A percentile compares a stretch with the other conserved stretches of the same genome.
Evolutionary conservation across 345 rosid species (phyloP).

Genomic region (Microthlaspi erraticum): DNA sequence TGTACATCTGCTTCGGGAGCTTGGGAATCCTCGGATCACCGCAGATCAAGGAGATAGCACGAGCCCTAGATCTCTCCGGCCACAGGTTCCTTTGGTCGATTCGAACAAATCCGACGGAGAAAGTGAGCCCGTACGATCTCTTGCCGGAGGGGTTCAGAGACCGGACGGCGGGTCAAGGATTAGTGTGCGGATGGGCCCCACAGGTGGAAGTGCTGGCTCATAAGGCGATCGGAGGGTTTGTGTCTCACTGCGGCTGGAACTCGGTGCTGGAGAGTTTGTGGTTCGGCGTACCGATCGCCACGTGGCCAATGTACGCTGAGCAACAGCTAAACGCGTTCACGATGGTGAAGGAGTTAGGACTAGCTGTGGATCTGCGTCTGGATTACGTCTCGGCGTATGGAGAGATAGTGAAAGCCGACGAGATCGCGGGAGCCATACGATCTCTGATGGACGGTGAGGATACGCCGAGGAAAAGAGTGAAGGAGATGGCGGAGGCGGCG

Average conservation of each 20-base stretch:
- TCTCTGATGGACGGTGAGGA: constrained; percentile 43
- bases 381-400: constrained; percentile 41
- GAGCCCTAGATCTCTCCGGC: constrained; percentile 50
- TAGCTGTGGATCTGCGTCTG: constrained; percentile 48
- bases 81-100: constrained; percentile 47
- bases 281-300: constrained; percentile 52
- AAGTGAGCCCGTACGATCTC: constrained; percentile 24
- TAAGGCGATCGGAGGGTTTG: constrained; percentile 48
- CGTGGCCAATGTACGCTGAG: constrained; percentile 62
- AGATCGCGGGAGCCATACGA: constrained; percentile 44
- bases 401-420: constrained; percentile 46
- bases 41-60: constrained; percentile 56
- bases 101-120: constrained; percentile 36
- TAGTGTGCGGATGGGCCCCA: constrained; percentile 52
- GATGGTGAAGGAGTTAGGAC: constrained; percentile 54
- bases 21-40: constrained; percentile 39
- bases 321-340: constrained; percentile 59
- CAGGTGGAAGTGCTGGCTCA: constrained; percentile 51
- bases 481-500: constrained; percentile 40
- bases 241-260: constrained; percentile 67
- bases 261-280: constrained; percentile 57
- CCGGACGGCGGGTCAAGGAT: constrained; percentile 38
- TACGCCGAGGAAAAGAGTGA: constrained; percentile 42
- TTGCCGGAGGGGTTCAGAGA: constrained; percentile 49
- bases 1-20: constrained; percentile 62